A percentile compares a stretch with the other conserved stretches of the same genome.
Conservation (phyloP, 495 filamentous ascomycete genomes). For the Podospora appendiculata region DNA sequence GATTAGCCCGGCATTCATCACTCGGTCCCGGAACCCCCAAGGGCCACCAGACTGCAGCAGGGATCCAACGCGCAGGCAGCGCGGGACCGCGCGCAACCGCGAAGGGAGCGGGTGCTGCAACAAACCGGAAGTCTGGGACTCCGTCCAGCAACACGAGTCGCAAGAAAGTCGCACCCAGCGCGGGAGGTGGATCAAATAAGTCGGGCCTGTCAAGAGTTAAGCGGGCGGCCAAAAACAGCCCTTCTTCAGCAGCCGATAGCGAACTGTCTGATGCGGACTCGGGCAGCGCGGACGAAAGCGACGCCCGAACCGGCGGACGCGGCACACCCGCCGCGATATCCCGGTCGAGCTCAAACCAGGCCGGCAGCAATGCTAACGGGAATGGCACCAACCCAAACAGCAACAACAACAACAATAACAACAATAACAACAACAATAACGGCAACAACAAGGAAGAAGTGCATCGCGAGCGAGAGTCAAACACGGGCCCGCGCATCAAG, state of each 20-base stretch:
- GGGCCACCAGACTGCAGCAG: conserved; percentile 46
- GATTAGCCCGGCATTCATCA: conserved; percentile 69
- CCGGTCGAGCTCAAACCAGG: conserved; percentile 12
- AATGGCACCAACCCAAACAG: conserved; percentile 1
- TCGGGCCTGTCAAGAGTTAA: conserved; percentile 46
- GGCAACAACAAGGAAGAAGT: conserved; percentile 6
- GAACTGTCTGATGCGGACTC: conserved; percentile 63
- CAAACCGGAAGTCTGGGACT: conserved; percentile 50
- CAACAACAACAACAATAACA: not conserved
- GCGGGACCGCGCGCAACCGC: conserved; percentile 56
- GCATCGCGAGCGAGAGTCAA: conserved; percentile 1
- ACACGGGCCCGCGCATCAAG: not conserved
- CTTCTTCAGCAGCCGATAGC: conserved; percentile 48
- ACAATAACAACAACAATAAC: not conserved
- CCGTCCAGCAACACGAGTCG: conserved; percentile 47
- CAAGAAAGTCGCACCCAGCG: conserved; percentile 49
- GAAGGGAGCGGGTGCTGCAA: conserved; percentile 33
- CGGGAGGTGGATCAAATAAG: conserved; percentile 35
- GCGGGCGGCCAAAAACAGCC: conserved; percentile 51
- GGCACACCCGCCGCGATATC: conserved; percentile 16
- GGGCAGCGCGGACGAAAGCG: conserved; percentile 39
- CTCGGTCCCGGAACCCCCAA: conserved; percentile 85
- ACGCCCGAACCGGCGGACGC: conserved; percentile 38
- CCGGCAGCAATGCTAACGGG: conserved; percentile 1
- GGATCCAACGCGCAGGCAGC: conserved; percentile 58